These are phyloP conservation scores for Cercis canadensis DNA, from an alignment of 306 rosid genomes.

Conservation along the genomic window DNA sequence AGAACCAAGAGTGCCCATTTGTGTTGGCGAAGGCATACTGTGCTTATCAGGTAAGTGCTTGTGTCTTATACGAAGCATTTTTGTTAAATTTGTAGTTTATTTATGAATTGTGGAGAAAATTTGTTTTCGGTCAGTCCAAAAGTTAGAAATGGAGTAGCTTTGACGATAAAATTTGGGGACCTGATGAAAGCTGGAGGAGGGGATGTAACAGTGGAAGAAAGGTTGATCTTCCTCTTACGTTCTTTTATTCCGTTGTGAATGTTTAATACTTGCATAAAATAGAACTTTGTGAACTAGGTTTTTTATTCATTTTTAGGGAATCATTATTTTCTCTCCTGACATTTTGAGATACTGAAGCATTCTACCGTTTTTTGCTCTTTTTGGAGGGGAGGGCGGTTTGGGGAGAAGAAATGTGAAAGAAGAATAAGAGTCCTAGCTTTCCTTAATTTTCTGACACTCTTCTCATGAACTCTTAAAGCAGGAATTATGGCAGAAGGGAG, in stretches of 20 bases:
- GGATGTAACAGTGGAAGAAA: background rate
- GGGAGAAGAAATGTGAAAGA: background rate
- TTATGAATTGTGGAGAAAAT: background rate
- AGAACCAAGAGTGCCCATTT: background rate
- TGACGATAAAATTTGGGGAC: background rate
- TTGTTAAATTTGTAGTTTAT: background rate
- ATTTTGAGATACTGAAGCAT: background rate
- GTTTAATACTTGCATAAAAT: background rate
- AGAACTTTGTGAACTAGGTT: background rate
- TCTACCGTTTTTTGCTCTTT: background rate
- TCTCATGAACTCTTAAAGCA: background rate
- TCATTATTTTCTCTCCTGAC: background rate
- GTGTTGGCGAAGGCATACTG: background rate
- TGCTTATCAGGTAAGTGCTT: background rate
- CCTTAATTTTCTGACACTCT: background rate
- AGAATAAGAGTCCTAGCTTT: background rate
- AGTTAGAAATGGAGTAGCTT: background rate
- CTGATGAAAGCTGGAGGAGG: background rate
- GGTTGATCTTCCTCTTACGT: background rate
- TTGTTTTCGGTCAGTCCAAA: background rate
- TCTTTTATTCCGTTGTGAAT: background rate
- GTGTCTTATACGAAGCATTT: background rate
- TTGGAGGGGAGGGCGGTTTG: background rate
- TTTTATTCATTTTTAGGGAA: background rate
- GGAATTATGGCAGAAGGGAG: background rate